These are phyloP conservation scores for Dinochytrium kinnereticum DNA, from an alignment of 371 early-diverging fungal species.

Conservation along the genomic window DNA sequence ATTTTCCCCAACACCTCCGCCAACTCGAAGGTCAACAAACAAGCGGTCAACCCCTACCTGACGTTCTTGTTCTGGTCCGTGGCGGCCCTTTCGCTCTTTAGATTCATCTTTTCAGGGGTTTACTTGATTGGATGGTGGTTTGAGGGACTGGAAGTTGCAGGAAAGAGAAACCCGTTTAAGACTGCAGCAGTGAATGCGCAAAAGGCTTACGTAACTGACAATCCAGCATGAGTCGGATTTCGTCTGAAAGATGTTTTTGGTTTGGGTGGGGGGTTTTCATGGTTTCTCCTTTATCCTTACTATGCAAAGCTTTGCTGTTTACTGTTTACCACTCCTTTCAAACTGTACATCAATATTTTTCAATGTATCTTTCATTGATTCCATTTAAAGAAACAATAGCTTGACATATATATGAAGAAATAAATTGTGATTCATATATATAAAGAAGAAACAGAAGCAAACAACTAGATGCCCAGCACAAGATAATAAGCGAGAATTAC, in stretches of 20 bases:
- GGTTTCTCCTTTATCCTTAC: no score
- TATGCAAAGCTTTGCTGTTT: no score
- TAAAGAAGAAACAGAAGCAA: neutral
- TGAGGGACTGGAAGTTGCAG: slow-evolving; percentile 20
- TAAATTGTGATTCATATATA: neutral
- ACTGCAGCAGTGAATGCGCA: neutral
- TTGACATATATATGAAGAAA: neutral
- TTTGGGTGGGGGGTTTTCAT: neutral
- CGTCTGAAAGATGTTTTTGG: neutral
- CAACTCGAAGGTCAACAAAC: slow-evolving; percentile 31
- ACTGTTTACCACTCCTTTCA: no score
- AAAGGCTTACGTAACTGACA: neutral
- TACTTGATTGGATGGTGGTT: slow-evolving; percentile 63
- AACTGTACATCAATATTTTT: no score
- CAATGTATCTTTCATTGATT: neutral
- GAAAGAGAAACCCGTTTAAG: slow-evolving; percentile 27
- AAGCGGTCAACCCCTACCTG: slow-evolving; percentile 45
- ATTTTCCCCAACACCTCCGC: slow-evolving; percentile 30
- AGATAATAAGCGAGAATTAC: no score
- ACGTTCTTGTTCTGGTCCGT: slow-evolving; percentile 59
- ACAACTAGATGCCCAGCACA: no score
- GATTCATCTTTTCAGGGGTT: slow-evolving; percentile 71
- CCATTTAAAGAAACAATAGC: neutral
- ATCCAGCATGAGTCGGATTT: neutral
- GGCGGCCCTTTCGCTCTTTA: slow-evolving; percentile 69